A percentile compares a stretch with the other conserved stretches of the same genome.
Evolutionary conservation across 306 rosid genomes (phyloP).

Genomic region (Sicyos edulis): DNA sequence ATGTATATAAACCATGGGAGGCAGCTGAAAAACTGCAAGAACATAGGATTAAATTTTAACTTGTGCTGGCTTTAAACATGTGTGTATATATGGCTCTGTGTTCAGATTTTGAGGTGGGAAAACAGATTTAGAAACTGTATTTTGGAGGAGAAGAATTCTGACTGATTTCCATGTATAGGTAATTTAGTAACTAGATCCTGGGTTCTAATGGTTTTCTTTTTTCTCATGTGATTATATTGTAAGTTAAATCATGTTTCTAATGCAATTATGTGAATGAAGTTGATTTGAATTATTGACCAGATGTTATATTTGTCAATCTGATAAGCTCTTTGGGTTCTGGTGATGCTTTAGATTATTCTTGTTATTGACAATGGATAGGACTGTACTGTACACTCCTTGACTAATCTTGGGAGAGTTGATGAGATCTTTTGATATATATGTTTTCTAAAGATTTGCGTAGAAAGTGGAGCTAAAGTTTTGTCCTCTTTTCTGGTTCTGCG

Average conservation of each 20-base stretch:
- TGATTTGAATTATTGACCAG: neutral
- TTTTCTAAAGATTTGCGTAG: too few species aligned
- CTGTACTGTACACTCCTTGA: too few species aligned
- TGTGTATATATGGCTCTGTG: neutral
- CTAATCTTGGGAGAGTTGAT: too few species aligned
- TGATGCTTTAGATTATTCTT: too few species aligned
- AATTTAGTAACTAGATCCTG: neutral
- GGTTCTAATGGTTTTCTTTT: too few species aligned
- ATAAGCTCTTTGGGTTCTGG: neutral
- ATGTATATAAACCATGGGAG: conserved; percentile 8
- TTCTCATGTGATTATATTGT: conserved; percentile 13
- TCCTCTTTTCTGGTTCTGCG: neutral
- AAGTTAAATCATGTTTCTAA: conserved; percentile 9
- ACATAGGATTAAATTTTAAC: neutral
- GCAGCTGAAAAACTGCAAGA: neutral
- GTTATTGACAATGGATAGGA: too few species aligned
- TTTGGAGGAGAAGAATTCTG: neutral
- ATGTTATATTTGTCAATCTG: neutral
- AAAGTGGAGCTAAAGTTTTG: too few species aligned
- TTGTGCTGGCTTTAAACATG: neutral
- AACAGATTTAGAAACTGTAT: too few species aligned
- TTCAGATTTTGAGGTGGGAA: neutral
- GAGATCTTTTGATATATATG: too few species aligned
- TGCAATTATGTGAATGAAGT: conserved; percentile 6
- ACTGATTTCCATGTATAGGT: conserved; percentile 3